phyloP scores from a whole-genome alignment of 345 rosid species.

The Arabidopsis arenosa region DNA sequence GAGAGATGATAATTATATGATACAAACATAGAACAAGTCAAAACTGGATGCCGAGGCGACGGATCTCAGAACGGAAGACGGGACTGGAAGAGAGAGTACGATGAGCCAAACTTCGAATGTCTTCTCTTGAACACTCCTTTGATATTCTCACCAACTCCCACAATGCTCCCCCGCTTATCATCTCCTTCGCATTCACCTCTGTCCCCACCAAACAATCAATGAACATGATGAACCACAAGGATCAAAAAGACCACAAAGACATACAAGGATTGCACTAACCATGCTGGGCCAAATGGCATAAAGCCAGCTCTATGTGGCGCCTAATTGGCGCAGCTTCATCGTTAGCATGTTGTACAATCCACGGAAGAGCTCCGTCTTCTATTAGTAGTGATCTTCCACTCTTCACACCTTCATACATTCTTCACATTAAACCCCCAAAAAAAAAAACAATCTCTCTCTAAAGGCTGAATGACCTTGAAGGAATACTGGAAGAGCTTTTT shows the following conservation, averaged over 20 bases:
- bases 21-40: slow-evolving; percentile 39
- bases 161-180: slow-evolving; percentile 92
- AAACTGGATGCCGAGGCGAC: slow-evolving; percentile 69
- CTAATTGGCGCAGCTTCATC: slow-evolving; percentile 87
- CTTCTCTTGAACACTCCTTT: slow-evolving; percentile 91
- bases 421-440: slow-evolving; percentile 1
- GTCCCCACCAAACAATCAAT: slow-evolving; percentile 21
- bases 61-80: slow-evolving; percentile 66
- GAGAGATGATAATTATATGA: neutral
- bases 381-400: slow-evolving; percentile 81
- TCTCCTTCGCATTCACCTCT: slow-evolving; percentile 95
- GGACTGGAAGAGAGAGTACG: slow-evolving; percentile 75
- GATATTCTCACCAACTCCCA: slow-evolving; percentile 97
- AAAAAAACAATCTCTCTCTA: slow-evolving; percentile 4
- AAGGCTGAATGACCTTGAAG: neutral
- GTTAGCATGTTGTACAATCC: slow-evolving; percentile 96
- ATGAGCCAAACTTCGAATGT: slow-evolving; percentile 84
- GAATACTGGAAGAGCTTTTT: neutral
- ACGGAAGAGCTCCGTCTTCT: slow-evolving; percentile 93
- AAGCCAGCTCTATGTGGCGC: slow-evolving; percentile 97
- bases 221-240: neutral
- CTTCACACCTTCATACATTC: slow-evolving; percentile 60
- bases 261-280: slow-evolving; percentile 53
- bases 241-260: neutral
- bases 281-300: slow-evolving; percentile 96